These are phyloP conservation scores for Hericium alpestre DNA, from an alignment of 768 basidiomycete genomes.

Conservation along the genomic window DNA sequence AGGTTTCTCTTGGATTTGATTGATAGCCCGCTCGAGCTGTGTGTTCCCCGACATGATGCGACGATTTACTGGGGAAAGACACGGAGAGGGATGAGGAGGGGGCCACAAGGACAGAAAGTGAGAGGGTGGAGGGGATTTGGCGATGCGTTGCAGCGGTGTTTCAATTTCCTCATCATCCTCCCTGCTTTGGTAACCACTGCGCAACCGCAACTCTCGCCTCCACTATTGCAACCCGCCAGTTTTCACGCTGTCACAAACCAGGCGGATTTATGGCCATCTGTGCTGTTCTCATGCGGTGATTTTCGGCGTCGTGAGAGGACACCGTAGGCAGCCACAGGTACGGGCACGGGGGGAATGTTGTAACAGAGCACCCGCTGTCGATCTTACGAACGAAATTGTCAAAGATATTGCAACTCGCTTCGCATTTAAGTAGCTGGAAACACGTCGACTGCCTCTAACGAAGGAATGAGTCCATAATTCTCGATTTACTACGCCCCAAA, in stretches of 20 bases:
- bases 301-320: no score
- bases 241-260: no score
- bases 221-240: neutral
- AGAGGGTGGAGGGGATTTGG: neutral
- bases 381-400: no score
- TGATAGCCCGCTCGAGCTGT: constrained; percentile 58
- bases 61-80: neutral
- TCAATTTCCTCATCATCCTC: neutral
- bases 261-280: no score
- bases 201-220: neutral
- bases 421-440: no score
- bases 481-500: constrained; percentile 36
- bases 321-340: no score
- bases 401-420: no score
- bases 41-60: constrained; percentile 17
- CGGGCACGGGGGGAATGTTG: no score
- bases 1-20: constrained; percentile 44
- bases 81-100: neutral
- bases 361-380: no score
- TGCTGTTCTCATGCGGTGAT: no score
- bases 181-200: neutral
- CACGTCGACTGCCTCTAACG: no score
- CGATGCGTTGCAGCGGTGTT: neutral
- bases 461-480: neutral
- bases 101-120: neutral